Conservation (phyloP, 768 basidiomycete genomes). For the Suillus fuscotomentosus region DNA sequence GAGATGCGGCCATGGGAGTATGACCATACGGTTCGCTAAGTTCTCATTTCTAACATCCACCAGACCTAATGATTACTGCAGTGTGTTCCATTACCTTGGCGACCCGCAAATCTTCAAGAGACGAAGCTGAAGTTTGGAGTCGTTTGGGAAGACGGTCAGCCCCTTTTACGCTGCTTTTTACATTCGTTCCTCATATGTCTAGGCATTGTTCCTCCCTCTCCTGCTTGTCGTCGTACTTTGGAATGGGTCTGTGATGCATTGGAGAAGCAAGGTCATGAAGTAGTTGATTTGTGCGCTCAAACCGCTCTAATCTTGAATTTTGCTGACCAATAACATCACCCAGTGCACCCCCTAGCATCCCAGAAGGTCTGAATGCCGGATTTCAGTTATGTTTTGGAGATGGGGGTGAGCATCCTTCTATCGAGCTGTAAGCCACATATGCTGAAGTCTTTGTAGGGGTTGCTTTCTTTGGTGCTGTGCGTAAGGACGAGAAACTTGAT, state of each 20-base stretch:
- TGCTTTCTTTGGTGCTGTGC: conserved; percentile 37
- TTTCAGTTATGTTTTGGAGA: conserved; percentile 58
- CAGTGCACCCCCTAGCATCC: conserved; percentile 46
- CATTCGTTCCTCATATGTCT: neutral
- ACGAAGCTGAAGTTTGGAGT: conserved; percentile 40
- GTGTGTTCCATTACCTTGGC: conserved; percentile 46
- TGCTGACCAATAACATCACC: neutral
- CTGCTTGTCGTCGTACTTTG: conserved; percentile 40
- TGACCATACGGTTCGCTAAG: conserved; percentile 36
- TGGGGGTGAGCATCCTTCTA: conserved; percentile 37
- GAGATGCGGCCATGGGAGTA: conserved; percentile 43
- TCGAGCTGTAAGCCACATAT: neutral
- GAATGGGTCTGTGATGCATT: conserved; percentile 33
- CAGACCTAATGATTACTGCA: conserved; percentile 12
- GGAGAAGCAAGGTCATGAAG: conserved; percentile 36
- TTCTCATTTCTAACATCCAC: neutral
- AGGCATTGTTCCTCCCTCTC: conserved; percentile 39
- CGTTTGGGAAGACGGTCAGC: conserved; percentile 41
- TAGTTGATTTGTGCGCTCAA: conserved; percentile 36
- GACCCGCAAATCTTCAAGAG: conserved; percentile 29
- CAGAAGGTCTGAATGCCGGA: conserved; percentile 49
- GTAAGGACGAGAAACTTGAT: conserved; percentile 35
- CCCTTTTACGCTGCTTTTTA: neutral
- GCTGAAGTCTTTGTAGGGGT: conserved; percentile 33
- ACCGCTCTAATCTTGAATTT: neutral